Conservation (phyloP, 2,329 filamentous ascomycete genomes). For the Fusarium piperis region DNA sequence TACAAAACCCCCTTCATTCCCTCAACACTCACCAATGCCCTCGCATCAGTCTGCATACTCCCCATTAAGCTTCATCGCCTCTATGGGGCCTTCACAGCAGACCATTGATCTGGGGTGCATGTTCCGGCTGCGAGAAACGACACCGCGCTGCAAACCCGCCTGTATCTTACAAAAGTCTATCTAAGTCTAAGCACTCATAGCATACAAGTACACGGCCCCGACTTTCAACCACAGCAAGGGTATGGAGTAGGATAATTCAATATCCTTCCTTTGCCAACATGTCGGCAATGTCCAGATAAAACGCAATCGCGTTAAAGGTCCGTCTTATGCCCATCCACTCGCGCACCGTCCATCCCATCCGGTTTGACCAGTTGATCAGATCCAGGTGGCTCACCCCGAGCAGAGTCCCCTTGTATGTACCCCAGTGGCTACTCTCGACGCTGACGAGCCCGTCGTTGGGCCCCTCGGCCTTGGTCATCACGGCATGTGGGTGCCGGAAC, state of each 20-base stretch:
- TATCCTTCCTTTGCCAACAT: conserved; percentile 76
- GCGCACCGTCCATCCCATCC: conserved; percentile 64
- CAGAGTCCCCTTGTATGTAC: conserved; percentile 71
- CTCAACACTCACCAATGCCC: neutral
- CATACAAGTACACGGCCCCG: neutral
- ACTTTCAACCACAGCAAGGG: neutral
- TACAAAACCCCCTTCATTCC: neutral
- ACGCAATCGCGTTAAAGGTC: conserved; percentile 74
- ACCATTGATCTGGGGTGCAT: neutral
- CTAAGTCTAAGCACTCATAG: neutral
- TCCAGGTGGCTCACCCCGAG: conserved; percentile 71
- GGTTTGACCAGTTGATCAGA: conserved; percentile 75
- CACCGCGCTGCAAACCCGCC: neutral
- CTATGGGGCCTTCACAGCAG: neutral
- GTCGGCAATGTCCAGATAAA: conserved; percentile 72
- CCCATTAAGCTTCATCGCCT: neutral
- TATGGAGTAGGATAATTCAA: conserved; percentile 33
- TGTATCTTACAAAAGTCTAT: conserved; percentile 2
- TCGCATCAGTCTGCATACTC: neutral
- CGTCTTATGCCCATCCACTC: conserved; percentile 61
- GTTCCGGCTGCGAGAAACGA: neutral
- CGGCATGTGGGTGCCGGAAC: conserved; percentile 62
- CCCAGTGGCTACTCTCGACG: conserved; percentile 70
- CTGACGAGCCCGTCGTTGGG: conserved; percentile 76
- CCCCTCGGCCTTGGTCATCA: conserved; percentile 64